Evolutionary conservation across 2,329 filamentous ascomycete species (phyloP).

Genomic region (Diaporthe australafricana): DNA sequence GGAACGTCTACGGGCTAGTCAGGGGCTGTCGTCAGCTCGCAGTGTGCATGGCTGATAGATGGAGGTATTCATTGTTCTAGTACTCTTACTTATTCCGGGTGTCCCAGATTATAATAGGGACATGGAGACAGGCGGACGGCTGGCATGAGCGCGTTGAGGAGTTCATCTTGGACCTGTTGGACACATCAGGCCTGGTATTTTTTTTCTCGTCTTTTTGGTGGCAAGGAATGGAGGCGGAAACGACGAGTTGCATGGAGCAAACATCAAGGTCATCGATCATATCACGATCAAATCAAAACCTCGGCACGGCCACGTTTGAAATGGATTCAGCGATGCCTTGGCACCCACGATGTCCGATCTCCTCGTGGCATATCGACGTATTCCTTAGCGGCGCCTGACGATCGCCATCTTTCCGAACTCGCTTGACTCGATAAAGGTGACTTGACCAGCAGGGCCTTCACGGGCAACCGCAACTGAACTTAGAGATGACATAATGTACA

Average conservation of each 20-base stretch:
- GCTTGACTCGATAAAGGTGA: conserved; percentile 4
- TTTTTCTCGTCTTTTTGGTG: neutral
- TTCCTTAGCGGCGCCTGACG: neutral
- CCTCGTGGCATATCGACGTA: conserved; percentile 19
- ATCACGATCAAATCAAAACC: conserved; percentile 26
- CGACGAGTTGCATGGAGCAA: conserved; percentile 25
- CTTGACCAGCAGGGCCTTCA: neutral
- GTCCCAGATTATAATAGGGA: conserved; percentile 27
- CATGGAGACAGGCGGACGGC: conserved; percentile 28
- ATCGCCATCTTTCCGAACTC: neutral
- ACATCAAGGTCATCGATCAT: conserved; percentile 26
- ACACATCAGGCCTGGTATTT: conserved; percentile 28
- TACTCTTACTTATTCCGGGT: conserved; percentile 34
- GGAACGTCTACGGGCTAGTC: conserved; percentile 60
- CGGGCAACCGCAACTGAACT: neutral
- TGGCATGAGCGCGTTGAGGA: conserved; percentile 29
- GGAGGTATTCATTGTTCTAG: conserved; percentile 18
- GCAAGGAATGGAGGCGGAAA: conserved; percentile 26
- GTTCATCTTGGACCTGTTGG: conserved; percentile 33
- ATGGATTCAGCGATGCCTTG: conserved; percentile 32
- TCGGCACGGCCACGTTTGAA: conserved; percentile 30
- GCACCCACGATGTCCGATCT: conserved; percentile 14
- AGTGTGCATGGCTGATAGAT: conserved; percentile 37
- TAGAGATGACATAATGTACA: neutral
- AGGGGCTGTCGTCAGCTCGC: conserved; percentile 46